phyloP scores from a whole-genome alignment of 179 eudicot genomes.

The Silene coronaria region DNA sequence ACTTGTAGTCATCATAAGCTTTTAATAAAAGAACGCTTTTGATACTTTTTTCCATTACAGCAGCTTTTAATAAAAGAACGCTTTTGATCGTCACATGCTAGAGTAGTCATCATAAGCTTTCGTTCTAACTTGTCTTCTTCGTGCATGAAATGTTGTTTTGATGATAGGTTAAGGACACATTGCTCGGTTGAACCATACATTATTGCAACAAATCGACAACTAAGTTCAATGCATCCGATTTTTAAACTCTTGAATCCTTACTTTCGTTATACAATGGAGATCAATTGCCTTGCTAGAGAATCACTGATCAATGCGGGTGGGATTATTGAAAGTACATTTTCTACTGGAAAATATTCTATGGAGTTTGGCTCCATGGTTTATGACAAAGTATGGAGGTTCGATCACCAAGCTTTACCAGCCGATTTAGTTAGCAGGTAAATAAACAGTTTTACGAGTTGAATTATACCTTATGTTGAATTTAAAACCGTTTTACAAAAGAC shows the following conservation, averaged over 20 bases:
- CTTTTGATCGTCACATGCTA: too few relatives aligned
- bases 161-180: conserved; percentile 40
- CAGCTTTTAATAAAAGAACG: too few relatives aligned
- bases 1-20: too few relatives aligned
- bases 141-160: neutral
- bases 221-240: conserved; percentile 41
- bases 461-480: too few relatives aligned
- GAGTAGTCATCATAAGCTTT: too few relatives aligned
- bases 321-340: conserved; percentile 30
- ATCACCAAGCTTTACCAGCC: conserved; percentile 33
- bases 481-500: neutral
- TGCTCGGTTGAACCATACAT: conserved; percentile 39
- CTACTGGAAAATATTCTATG: conserved; percentile 31
- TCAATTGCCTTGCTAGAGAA: conserved; percentile 38
- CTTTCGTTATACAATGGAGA: conserved; percentile 43
- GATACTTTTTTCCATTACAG: too few relatives aligned
- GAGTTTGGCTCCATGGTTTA: conserved; percentile 39
- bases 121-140: too few relatives aligned
- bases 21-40: too few relatives aligned
- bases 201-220: conserved; percentile 37
- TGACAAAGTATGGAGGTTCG: conserved; percentile 37
- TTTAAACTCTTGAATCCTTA: conserved; percentile 32
- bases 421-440: conserved; percentile 37
- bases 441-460: too few relatives aligned
- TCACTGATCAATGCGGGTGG: conserved; percentile 34